Evolutionary conservation across 192 early-diverging fungal species (phyloP), one percentile per base, ranked within the genome.

Genomic region (Backusella westeae): DNA sequence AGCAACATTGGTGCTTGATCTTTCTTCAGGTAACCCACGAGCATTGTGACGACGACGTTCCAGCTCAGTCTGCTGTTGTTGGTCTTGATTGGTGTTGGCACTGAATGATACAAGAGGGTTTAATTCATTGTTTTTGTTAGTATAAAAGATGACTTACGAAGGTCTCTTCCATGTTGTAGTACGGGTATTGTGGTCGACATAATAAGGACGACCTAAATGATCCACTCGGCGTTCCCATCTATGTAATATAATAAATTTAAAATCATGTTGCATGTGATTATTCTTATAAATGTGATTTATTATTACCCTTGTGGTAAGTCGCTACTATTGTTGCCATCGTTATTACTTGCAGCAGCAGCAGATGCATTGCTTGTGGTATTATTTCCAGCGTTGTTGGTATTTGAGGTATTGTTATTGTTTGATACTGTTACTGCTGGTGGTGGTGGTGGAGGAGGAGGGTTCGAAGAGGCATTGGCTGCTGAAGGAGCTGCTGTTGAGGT

Each of bases 161-260:
- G 88, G 88, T 74, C 84, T 84, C 68, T 90, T 90, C 97, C 97
- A 99, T 23, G 97, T 98, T 10, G 97, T 99, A 29, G 91, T 93
- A 34, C 96, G 91, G 9, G 90, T 91, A 83, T 94, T 97, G 82
- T 99, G 97, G 85, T 99, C 96, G 17, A 99, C 96, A 85, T 96
- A 99, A 87, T 99, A 99, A 1, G 92, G 92, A 10, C 97, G 89
- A 10, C 95, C 94, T 67, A 96, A 80, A 75, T 96, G 92, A 88
- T 99, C 97, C 29, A 93, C 87, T 71, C 97, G 90, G 67, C 95
- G 89, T 90, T 99, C 97, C 97, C 97, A 99, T 63, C 96, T 93
- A 74, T 52, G 42, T 80, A 39, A 35, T 52, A 34, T 35, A 12
- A 3, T 21, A 21, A 41, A 42, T 41, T 26, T 53, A 34, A 78